phyloP scores from a whole-genome alignment of 2,329 filamentous ascomycete species.

The Aaosphaeria arxii region DNA sequence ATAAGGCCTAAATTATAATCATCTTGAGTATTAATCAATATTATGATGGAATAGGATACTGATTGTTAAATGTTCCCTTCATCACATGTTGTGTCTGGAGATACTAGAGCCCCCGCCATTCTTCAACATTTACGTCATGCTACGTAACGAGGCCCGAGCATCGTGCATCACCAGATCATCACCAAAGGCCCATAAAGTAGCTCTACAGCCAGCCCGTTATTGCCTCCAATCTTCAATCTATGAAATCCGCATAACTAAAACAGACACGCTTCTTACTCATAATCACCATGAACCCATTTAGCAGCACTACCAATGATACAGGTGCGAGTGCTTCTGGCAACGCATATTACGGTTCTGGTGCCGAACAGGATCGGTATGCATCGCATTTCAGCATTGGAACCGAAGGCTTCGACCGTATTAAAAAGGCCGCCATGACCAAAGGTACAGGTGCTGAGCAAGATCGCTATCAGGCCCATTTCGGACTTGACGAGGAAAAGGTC shows the following conservation, averaged over 20 bases:
- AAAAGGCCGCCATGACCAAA: constrained; percentile 17
- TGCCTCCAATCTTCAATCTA: neutral
- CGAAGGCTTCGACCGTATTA: constrained; percentile 12
- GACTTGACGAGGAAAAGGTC: constrained; percentile 22
- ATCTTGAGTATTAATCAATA: too few relatives aligned
- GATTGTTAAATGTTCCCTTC: too few relatives aligned
- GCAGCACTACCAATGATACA: constrained; percentile 7
- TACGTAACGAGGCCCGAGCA: neutral
- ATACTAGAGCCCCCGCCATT: too few relatives aligned
- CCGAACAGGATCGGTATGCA: constrained; percentile 31
- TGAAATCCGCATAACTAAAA: neutral
- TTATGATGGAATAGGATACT: too few relatives aligned
- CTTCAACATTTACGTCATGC: neutral
- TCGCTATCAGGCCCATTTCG: constrained; percentile 28
- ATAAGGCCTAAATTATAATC: too few relatives aligned
- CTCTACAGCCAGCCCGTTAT: neutral
- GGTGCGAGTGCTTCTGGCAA: neutral
- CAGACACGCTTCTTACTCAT: neutral
- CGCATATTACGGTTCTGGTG: constrained; percentile 20
- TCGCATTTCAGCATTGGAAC: constrained; percentile 21
- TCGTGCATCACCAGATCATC: neutral
- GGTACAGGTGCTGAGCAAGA: constrained; percentile 31
- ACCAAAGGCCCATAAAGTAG: neutral
- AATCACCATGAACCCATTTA: constrained; percentile 10
- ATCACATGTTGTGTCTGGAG: too few relatives aligned